phyloP scores from a whole-genome alignment of 2,329 filamentous ascomycete species.

The Ophiostoma triangulosporum region DNA sequence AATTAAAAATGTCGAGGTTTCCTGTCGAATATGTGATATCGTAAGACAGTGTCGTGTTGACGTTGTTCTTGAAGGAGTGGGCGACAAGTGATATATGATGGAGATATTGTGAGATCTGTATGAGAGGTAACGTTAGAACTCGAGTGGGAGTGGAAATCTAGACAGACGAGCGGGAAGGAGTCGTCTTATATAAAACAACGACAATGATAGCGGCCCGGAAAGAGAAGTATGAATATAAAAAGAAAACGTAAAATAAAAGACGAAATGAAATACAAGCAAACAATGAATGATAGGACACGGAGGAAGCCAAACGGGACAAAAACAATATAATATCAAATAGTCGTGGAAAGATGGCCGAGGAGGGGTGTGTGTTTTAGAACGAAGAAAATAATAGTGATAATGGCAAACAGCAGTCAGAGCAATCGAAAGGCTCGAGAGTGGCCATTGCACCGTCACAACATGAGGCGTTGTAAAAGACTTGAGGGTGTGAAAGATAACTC shows the following conservation, averaged over 20 bases:
- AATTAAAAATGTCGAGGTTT: neutral
- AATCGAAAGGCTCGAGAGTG: too few species aligned
- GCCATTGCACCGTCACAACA: too few species aligned
- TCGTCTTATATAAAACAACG: neutral
- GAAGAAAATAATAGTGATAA: too few species aligned
- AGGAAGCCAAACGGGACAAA: too few species aligned
- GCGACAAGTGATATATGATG: neutral
- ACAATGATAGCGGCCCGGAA: neutral
- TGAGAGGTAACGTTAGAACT: neutral
- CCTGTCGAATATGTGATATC: neutral
- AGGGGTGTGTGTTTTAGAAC: too few species aligned
- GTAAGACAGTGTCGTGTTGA: neutral
- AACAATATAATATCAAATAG: neutral
- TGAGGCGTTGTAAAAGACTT: too few species aligned
- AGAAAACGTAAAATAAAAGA: neutral
- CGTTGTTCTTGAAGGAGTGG: neutral
- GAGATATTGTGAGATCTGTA: neutral
- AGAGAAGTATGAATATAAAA: neutral
- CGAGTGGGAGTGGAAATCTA: neutral
- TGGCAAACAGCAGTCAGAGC: too few species aligned
- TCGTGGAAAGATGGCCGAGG: too few species aligned
- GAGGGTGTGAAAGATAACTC: too few species aligned
- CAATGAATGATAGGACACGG: too few species aligned
- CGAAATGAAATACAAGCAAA: neutral
- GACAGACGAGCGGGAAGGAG: neutral